phyloP scores from a whole-genome alignment of 208 protist species.

The Trypanosoma caninum region DNA sequence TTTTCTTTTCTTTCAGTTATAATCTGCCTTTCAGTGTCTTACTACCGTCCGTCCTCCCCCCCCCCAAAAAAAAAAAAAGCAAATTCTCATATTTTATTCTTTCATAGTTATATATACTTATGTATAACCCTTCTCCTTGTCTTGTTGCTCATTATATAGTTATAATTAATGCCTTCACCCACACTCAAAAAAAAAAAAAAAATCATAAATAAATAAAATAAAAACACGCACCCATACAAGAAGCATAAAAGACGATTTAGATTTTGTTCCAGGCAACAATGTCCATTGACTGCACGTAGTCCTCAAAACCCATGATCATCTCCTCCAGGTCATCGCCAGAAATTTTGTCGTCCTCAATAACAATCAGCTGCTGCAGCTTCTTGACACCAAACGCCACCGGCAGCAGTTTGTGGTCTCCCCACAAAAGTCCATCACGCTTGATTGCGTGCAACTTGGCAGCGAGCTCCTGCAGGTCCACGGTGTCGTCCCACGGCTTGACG shows the following conservation, averaged over 20 bases:
- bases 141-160: no score
- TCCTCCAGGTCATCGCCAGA: conserved; percentile 93
- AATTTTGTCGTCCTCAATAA: conserved; percentile 95
- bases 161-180: no score
- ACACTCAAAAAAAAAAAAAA: neutral
- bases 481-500: conserved; percentile 94
- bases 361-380: conserved; percentile 93
- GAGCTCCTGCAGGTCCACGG: conserved; percentile 83
- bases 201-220: neutral
- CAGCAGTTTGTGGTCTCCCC: conserved; percentile 89
- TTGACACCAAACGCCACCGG: conserved; percentile 94
- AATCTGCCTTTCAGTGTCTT: neutral
- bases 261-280: conserved; percentile 96
- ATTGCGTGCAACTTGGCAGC: conserved; percentile 83
- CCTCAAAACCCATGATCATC: conserved; percentile 90
- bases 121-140: no score
- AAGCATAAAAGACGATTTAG: conserved; percentile 44
- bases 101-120: no score
- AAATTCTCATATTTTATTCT: no score
- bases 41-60: no score
- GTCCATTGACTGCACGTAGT: conserved; percentile 95
- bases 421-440: conserved; percentile 87
- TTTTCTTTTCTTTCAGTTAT: neutral
- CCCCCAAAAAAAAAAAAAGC: no score
- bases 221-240: neutral